Percentiles rank a stretch among this genome's conserved stretches.
These are phyloP conservation scores for Venturia nashicola DNA, from an alignment of 2,329 filamentous ascomycete species.

Conservation along the genomic window DNA sequence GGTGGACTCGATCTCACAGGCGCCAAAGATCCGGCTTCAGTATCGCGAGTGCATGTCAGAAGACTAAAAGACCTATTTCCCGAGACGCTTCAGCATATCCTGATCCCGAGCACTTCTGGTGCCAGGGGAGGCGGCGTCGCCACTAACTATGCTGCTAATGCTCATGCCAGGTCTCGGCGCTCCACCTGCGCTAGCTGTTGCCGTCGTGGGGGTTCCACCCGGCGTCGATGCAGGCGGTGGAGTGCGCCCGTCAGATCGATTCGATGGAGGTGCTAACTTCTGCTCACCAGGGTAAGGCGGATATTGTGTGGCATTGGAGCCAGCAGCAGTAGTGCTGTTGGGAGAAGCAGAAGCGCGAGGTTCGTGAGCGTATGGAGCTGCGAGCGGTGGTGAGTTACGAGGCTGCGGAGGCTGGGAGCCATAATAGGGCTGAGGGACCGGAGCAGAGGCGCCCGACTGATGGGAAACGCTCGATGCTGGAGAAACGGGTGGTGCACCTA, in stretches of 20 bases:
- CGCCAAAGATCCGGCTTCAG: conserved; percentile 3
- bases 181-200: conserved; percentile 10
- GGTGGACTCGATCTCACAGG: background rate
- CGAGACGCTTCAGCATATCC: conserved; percentile 25
- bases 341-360: conserved; percentile 25
- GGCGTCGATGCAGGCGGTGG: conserved; percentile 21
- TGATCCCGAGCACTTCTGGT: conserved; percentile 29
- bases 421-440: conserved; percentile 20
- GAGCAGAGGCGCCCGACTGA: conserved; percentile 17
- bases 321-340: conserved; percentile 18
- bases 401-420: conserved; percentile 21
- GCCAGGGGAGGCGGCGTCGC: conserved; percentile 19
- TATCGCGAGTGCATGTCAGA: background rate
- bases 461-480: conserved; percentile 22
- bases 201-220: conserved; percentile 17
- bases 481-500: conserved; percentile 31
- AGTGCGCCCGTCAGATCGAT: conserved; percentile 26
- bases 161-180: conserved; percentile 25
- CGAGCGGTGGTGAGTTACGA: conserved; percentile 21
- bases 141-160: conserved; percentile 28
- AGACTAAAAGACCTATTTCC: background rate
- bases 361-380: conserved; percentile 15
- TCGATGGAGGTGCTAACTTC: conserved; percentile 22
- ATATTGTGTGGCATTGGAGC: conserved; percentile 17
- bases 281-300: conserved; percentile 15